Evolutionary conservation across 176 grass and related monocot species (phyloP).

Genomic region (Lolium multiflorum): DNA sequence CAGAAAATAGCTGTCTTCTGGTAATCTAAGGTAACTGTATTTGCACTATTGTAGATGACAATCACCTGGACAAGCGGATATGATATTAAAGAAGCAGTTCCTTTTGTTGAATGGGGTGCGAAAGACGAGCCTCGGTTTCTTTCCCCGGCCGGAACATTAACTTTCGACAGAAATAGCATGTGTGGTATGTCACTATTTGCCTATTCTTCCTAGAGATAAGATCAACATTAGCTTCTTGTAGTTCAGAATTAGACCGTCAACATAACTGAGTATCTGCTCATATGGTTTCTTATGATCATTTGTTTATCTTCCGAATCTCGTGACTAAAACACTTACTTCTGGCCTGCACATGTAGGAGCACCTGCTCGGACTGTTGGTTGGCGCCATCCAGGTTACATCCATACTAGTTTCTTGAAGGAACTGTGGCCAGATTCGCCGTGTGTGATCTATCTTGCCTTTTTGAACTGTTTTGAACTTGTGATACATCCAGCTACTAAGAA

Average conservation of each 20-base stretch:
- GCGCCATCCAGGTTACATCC: slow-evolving; percentile 87
- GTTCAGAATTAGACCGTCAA: slow-evolving; percentile 5
- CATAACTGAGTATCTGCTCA: background rate
- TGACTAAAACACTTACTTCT: slow-evolving; percentile 8
- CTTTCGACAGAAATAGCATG: slow-evolving; percentile 24
- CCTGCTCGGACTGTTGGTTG: slow-evolving; percentile 91
- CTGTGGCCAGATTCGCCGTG: slow-evolving; percentile 85
- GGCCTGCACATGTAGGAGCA: slow-evolving; percentile 58
- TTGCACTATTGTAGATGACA: slow-evolving; percentile 56
- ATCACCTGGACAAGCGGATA: slow-evolving; percentile 96
- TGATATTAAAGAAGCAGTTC: slow-evolving; percentile 58
- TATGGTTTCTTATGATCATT: background rate
- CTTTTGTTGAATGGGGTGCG: slow-evolving; percentile 86
- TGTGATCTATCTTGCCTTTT: slow-evolving; percentile 37
- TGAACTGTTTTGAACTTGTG: background rate
- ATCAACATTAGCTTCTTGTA: background rate
- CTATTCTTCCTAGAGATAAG: slow-evolving; percentile 1
- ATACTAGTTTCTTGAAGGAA: slow-evolving; percentile 89
- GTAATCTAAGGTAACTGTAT: slow-evolving; percentile 17
- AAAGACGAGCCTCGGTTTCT: slow-evolving; percentile 42
- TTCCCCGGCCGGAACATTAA: slow-evolving; percentile 63
- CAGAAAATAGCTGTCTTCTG: background rate
- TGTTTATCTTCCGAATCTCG: background rate
- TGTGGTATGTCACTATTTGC: background rate
- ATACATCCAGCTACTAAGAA: slow-evolving; percentile 16